Evolutionary conservation across 2,329 filamentous ascomycete species (phyloP).

Genomic region (Penicillium sp.): DNA sequence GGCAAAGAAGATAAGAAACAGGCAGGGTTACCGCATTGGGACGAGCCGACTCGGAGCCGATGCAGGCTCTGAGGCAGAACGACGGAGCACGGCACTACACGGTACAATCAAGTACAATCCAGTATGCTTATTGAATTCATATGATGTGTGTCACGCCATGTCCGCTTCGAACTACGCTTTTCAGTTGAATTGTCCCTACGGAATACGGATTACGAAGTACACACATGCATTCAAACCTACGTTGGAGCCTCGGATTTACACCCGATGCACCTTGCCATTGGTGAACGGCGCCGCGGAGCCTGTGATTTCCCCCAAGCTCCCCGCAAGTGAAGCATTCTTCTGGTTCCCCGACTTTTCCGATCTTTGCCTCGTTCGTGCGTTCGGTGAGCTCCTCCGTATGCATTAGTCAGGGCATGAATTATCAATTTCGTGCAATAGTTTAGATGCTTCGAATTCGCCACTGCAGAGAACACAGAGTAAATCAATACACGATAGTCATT

Average conservation of each 20-base stretch:
- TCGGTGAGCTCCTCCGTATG: conserved; percentile 25
- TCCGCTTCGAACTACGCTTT: not conserved
- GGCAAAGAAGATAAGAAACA: conserved; percentile 18
- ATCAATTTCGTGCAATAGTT: not conserved
- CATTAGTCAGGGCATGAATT: too few relatives aligned
- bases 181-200: not conserved
- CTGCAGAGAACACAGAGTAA: too few relatives aligned
- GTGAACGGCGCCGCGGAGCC: conserved; percentile 14
- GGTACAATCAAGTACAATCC: conserved; percentile 5
- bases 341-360: conserved; percentile 16
- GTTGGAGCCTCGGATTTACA: not conserved
- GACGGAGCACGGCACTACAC: not conserved
- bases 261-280: conserved; percentile 10
- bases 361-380: conserved; percentile 23
- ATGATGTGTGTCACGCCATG: not conserved
- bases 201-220: too few relatives aligned
- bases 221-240: not conserved
- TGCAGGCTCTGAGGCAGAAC: not conserved
- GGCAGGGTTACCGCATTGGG: conserved; percentile 18
- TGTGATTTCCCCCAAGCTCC: not conserved
- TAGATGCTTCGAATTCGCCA: too few relatives aligned
- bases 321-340: conserved; percentile 3
- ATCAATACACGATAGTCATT: too few relatives aligned
- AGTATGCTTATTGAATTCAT: not conserved
- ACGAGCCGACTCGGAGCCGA: conserved; percentile 18